Percentiles rank a stretch among this genome's conserved stretches.
Conservation (phyloP, 768 basidiomycete genomes). For the Collybia sordida region DNA sequence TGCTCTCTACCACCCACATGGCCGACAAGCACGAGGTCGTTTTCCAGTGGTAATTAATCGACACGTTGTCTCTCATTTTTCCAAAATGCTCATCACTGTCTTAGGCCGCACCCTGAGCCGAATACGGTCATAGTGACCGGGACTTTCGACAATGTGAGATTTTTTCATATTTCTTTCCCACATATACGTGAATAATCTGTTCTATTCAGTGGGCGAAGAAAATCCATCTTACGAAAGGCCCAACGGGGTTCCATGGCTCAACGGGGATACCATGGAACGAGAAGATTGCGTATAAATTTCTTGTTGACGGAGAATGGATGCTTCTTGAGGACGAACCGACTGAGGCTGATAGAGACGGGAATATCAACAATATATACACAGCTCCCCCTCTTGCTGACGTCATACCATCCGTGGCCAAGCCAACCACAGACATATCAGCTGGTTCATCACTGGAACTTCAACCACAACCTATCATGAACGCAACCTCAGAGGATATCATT, state of each 20-base stretch:
- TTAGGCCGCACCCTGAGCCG: slow-evolving; percentile 60
- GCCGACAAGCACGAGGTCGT: slow-evolving; percentile 40
- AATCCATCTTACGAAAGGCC: slow-evolving; percentile 49
- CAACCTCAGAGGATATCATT: too few species aligned
- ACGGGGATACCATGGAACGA: slow-evolving; percentile 59
- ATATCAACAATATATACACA: slow-evolving; percentile 67
- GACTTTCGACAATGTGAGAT: slow-evolving; percentile 71
- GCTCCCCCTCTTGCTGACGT: slow-evolving; percentile 38
- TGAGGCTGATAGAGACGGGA: slow-evolving; percentile 61
- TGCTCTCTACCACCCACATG: slow-evolving; percentile 8
- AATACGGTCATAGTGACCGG: slow-evolving; percentile 69
- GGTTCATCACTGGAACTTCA: background rate
- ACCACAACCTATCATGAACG: too few species aligned
- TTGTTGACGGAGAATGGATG: slow-evolving; percentile 74
- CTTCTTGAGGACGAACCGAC: slow-evolving; percentile 53
- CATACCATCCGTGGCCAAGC: slow-evolving; percentile 8
- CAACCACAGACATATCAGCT: background rate
- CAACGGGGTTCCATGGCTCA: slow-evolving; percentile 54
- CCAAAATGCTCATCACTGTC: slow-evolving; percentile 8
- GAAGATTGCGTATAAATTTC: slow-evolving; percentile 73
- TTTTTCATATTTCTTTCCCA: slow-evolving; percentile 6
- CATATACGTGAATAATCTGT: slow-evolving; percentile 8
- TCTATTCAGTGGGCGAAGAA: slow-evolving; percentile 59
- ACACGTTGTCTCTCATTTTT: background rate
- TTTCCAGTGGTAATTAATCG: slow-evolving; percentile 47